Evolutionary conservation across 2,329 filamentous ascomycete species (phyloP).

Genomic region (Pseudocercospora pini-densiflorae): DNA sequence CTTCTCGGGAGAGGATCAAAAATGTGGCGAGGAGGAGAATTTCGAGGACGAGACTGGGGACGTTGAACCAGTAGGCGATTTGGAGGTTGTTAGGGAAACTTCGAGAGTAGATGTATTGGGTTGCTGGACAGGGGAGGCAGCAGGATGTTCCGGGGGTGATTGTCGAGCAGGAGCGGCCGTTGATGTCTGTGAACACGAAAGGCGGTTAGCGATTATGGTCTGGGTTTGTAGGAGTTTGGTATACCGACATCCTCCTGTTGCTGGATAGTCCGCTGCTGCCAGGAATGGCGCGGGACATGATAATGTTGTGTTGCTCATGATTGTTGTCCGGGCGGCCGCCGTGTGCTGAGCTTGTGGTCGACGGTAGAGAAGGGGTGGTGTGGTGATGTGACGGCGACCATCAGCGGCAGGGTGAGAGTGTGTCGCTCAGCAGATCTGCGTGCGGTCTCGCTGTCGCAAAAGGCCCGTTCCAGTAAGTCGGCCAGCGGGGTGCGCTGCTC

Average conservation of each 20-base stretch:
- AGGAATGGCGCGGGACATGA: constrained; percentile 71
- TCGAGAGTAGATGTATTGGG: constrained; percentile 19
- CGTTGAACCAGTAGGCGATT: constrained; percentile 64
- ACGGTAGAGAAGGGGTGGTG: neutral
- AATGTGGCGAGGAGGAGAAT: constrained; percentile 77
- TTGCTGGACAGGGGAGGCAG: constrained; percentile 77
- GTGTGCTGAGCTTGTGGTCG: neutral
- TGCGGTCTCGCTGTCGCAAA: neutral
- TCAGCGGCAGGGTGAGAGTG: neutral
- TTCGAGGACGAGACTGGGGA: constrained; percentile 72
- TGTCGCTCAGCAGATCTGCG: neutral
- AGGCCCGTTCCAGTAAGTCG: neutral
- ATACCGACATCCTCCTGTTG: constrained; percentile 68
- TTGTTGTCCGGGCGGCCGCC: neutral
- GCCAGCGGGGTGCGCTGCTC: neutral
- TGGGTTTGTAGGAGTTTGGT: neutral
- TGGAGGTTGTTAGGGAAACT: constrained; percentile 16
- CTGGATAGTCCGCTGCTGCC: constrained; percentile 63
- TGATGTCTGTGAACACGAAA: constrained; percentile 30
- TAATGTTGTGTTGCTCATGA: constrained; percentile 42
- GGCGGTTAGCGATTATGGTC: too few species aligned
- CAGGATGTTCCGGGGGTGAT: constrained; percentile 61
- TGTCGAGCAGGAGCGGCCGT: constrained; percentile 61
- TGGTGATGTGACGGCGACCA: neutral
- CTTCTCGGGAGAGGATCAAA: constrained; percentile 71